Base-by-base conservation (phyloP, 2,329 filamentous ascomycete genomes). In the Penicillium italicum region DNA sequence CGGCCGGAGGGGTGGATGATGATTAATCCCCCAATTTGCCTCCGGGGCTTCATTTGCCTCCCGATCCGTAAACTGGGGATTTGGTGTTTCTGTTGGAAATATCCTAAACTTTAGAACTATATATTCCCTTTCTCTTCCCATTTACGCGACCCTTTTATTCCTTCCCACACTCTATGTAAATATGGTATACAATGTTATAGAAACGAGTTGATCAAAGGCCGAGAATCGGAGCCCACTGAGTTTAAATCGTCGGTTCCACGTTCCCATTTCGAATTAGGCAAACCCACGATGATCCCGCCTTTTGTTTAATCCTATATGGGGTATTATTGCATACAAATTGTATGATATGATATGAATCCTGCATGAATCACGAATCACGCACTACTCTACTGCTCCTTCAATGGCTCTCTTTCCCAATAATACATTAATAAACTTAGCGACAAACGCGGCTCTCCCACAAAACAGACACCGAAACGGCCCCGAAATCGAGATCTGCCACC, bases 21-120 rank as follows among this genome's bases (percentile, higher is more conserved):
- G 61, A 64, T 53, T 64, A 63, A 63, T 60, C 51, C 56, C 38
- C 28, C 48, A 26, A 30, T 53, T 55, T 45, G 41, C 42, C 42
- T 38, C 36, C 36, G 14, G 5, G 18, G 11, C 38, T 46, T 28
- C 28, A 45, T 44, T 28, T 36, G 49, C 48, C 40, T 46, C 43
- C 44, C 37, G 24, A 44, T 45, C 41, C 52, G 52, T 14, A 31
- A 14, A 50, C 20, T 43, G 22, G 10, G 11, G n/a, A 20, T 26
- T 20, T 10, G n/a, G n/a, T 20, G 22, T 31, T 18, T 24, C 26
- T 14, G 4, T 45, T 24, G 30, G 7, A 18, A 24, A 20, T 16
- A 22, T 11, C 30, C 20, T 24, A 26, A 10, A 26, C 6, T 8
- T 22, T 31, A 42, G 14, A 22, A 16, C 12, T 41, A 14, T 42